Base-by-base conservation (phyloP, 805 yeast species). In the Ogataea henricii region DNA sequence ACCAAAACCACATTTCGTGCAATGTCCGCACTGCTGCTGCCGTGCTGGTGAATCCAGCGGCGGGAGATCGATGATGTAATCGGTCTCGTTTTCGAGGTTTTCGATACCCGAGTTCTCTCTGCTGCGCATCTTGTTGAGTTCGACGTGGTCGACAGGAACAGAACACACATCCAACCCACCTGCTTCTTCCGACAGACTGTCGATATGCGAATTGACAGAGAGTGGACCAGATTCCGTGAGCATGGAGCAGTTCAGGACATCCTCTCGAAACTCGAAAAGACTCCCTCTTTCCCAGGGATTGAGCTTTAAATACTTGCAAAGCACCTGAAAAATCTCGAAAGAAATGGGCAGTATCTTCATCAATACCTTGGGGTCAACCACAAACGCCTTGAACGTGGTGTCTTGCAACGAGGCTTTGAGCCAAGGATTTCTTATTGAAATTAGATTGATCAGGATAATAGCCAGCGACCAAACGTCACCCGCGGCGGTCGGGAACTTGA, bases 381-480 rank as follows among this genome's bases (percentile, higher is more conserved):
- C 71, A 64, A 77, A 91, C 21, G 82, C 83, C 49, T 71, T 71
- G 67, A 86, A 90, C 0, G 95, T 78, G 33, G 76, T 68, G 58
- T 84, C 89, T 37, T 77, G 76, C 33, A 80, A 69, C 44, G 85
- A 77, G 9, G 96, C 95, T 56, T 84, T 82, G 43, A 88, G 79
- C 97, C 97, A 90, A 23, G 97, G 96, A 59, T 90, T 91, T 64
- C 96, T 77, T 35, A 87, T 83, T 55, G 95, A 87, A 9, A 88
- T 77, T 45, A 91, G 71, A 63, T 90, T 90, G 53, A 90, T 82
- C 46, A 90, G 70, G 18, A 90, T 83, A 29, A 90, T 83, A 2
- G 91, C 92, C 42, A 90, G 68, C 1, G 95, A 85, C 97, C 96
- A 90, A 23, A 89, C 77, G 60, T 89, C 97, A 39, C 95, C 90